Evolutionary conservation across 2,329 filamentous ascomycete genomes (phyloP).

Genomic region (Claviceps cyperi): DNA sequence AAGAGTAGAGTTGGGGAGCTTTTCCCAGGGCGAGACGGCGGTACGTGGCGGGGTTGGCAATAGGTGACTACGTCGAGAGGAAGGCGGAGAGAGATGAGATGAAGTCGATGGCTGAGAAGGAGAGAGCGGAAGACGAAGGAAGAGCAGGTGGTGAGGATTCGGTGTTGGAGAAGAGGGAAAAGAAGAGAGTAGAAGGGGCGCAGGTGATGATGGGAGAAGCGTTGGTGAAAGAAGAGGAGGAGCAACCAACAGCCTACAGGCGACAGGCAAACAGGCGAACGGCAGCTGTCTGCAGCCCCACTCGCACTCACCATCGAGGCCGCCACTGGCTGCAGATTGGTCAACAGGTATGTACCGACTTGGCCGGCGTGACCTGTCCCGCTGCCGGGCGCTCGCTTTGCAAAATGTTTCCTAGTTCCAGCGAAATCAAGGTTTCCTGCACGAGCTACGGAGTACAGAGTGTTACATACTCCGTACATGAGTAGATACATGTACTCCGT

Average conservation of each 20-base stretch:
- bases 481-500: too few relatives aligned
- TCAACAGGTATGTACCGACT: too few relatives aligned
- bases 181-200: background rate
- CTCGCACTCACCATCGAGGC: background rate
- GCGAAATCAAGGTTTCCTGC: too few relatives aligned
- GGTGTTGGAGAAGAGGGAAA: constrained; percentile 4
- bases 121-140: background rate
- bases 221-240: background rate
- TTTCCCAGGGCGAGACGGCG: background rate
- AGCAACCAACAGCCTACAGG: background rate
- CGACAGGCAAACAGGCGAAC: background rate
- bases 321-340: background rate
- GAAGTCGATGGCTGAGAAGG: background rate
- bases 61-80: background rate
- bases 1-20: background rate
- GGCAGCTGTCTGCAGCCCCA: background rate
- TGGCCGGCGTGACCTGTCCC: too few relatives aligned
- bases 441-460: too few relatives aligned
- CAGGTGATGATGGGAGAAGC: constrained; percentile 4
- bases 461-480: too few relatives aligned
- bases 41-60: constrained; percentile 2
- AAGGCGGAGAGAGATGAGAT: constrained; percentile 1
- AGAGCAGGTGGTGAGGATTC: background rate
- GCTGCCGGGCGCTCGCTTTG: too few relatives aligned
- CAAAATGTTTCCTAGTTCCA: too few relatives aligned